Evolutionary conservation across 2,329 filamentous ascomycete genomes (phyloP).

Genomic region (Alternaria triticina): DNA sequence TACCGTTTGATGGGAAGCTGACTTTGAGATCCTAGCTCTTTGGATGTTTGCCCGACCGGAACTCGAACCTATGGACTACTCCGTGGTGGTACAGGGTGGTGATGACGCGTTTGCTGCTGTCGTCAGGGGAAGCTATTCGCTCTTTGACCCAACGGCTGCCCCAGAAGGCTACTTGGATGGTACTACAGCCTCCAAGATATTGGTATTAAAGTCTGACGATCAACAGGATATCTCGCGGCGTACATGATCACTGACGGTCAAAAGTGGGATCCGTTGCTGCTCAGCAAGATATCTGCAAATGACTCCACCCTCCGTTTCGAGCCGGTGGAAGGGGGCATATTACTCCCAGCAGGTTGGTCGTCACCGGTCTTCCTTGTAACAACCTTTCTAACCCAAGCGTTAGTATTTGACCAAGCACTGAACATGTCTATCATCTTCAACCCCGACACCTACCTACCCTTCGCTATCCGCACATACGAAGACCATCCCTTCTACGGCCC

Average conservation of each 20-base stretch:
- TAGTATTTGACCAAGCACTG: not conserved
- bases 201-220: not conserved
- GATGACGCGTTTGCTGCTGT: not conserved
- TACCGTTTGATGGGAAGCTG: not conserved
- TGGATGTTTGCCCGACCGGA: not conserved
- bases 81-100: not conserved
- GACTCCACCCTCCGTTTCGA: not conserved
- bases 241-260: not conserved
- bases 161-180: not conserved
- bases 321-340: not conserved
- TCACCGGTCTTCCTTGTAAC: not conserved
- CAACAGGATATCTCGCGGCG: not conserved
- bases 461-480: not conserved
- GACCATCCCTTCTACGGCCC: not conserved
- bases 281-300: not conserved
- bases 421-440: slow-evolving; percentile 1
- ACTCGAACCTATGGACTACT: not conserved
- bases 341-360: not conserved
- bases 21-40: not conserved
- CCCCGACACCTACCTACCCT: slow-evolving; percentile 1
- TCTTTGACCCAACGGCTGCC: not conserved
- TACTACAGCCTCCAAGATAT: not conserved
- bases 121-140: not conserved
- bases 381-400: not conserved
- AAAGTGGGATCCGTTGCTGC: not conserved